Evolutionary conservation across 176 grass and related monocot species (phyloP).

Genomic region (Carex scoparia): DNA sequence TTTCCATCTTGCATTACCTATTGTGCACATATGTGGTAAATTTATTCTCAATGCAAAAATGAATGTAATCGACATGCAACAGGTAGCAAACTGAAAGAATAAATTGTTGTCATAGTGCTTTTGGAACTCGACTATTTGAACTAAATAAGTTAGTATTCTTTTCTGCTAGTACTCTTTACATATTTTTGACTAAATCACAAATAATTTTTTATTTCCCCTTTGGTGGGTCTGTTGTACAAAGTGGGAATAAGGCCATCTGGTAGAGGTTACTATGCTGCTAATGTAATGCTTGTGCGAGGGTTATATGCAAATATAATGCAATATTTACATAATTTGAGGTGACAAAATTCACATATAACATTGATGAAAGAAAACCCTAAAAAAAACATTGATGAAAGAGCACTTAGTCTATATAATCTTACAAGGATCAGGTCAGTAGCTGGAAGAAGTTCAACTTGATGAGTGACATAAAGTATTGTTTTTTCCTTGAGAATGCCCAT

Average conservation of each 20-base stretch:
- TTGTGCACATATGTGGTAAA: constrained; percentile 36
- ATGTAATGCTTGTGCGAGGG: background rate
- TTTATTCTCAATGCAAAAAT: background rate
- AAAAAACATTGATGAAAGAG: background rate
- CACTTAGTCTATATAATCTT: constrained; percentile 19
- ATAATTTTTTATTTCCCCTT: background rate
- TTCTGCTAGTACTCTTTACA: background rate
- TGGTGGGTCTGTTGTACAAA: background rate
- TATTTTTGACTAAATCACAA: background rate
- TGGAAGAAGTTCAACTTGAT: constrained; percentile 98
- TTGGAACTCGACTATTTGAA: background rate
- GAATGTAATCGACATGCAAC: background rate
- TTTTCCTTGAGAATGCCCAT: constrained; percentile 86
- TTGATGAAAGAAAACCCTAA: too few species aligned
- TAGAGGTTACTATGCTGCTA: background rate
- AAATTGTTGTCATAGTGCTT: background rate
- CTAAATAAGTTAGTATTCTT: background rate
- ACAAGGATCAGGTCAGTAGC: constrained; percentile 80
- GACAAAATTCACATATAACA: background rate
- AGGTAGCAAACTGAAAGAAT: background rate
- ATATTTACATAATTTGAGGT: background rate
- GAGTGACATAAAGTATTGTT: constrained; percentile 89
- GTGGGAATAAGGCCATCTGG: background rate
- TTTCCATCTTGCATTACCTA: constrained; percentile 94
- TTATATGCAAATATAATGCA: background rate